These are phyloP conservation scores for Alternaria ventricosa DNA, from an alignment of 2,329 filamentous ascomycete genomes.

Conservation along the genomic window DNA sequence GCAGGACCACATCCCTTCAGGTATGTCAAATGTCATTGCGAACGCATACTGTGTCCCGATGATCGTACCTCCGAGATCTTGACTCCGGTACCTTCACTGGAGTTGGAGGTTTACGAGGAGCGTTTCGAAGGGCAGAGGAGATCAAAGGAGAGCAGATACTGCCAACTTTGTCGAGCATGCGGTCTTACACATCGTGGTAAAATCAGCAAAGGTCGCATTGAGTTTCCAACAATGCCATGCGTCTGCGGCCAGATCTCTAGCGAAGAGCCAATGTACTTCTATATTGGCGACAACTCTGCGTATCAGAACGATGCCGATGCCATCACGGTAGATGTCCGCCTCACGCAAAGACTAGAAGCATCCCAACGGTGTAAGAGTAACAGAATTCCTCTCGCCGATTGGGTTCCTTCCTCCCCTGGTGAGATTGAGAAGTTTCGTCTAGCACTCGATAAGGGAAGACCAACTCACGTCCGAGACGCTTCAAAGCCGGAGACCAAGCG, in stretches of 20 bases:
- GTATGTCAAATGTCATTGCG: conserved; percentile 1
- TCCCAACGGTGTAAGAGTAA: neutral
- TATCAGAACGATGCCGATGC: neutral
- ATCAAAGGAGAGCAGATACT: neutral
- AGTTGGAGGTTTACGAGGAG: neutral
- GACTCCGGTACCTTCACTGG: neutral
- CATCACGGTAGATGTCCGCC: neutral
- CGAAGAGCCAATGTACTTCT: neutral
- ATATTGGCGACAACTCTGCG: neutral
- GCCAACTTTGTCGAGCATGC: neutral
- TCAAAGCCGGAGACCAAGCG: neutral
- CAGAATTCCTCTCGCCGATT: neutral
- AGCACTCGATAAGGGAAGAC: neutral
- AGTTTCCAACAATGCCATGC: neutral
- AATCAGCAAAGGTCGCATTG: neutral
- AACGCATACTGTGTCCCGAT: neutral
- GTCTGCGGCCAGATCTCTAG: neutral
- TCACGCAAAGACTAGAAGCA: neutral
- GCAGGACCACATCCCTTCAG: conserved; percentile 1
- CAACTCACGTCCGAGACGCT: neutral
- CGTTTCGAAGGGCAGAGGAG: neutral
- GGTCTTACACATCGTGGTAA: neutral
- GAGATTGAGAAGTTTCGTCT: neutral
- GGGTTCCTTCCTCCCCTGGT: neutral
- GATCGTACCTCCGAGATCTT: neutral